Conservation (phyloP, 2,329 filamentous ascomycete species). For the Coniochaeta ligniaria region DNA sequence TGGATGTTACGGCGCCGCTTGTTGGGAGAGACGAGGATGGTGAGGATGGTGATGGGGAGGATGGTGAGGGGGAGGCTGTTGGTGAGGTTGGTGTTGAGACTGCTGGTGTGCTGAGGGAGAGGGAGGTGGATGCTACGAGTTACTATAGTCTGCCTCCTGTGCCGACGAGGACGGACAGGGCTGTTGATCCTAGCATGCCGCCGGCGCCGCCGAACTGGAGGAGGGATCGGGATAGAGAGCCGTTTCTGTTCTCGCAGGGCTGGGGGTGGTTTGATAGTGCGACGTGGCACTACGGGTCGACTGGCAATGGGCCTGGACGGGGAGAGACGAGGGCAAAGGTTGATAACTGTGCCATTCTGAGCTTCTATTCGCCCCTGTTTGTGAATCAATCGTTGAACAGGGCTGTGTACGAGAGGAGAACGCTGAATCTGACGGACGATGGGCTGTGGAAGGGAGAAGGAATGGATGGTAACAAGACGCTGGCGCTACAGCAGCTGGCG, state of each 20-base stretch:
- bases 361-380: constrained; percentile 34
- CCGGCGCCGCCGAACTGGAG: constrained; percentile 30
- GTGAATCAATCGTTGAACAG: constrained; percentile 21
- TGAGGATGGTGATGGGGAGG: not conserved
- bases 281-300: constrained; percentile 33
- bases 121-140: constrained; percentile 10
- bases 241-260: constrained; percentile 28
- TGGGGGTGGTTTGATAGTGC: constrained; percentile 39
- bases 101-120: not conserved
- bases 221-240: constrained; percentile 21
- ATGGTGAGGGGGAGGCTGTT: not conserved
- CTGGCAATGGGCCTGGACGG: constrained; percentile 25
- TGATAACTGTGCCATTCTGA: constrained; percentile 33
- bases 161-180: constrained; percentile 26
- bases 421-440: constrained; percentile 32
- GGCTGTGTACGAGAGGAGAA: constrained; percentile 21
- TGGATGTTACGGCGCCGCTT: constrained; percentile 39
- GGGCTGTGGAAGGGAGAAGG: constrained; percentile 28
- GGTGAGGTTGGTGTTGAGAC: too few species aligned
- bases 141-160: constrained; percentile 27
- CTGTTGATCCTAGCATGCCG: constrained; percentile 21
- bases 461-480: constrained; percentile 11
- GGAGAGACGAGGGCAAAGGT: constrained; percentile 34
- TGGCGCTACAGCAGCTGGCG: constrained; percentile 24
- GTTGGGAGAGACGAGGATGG: constrained; percentile 13